Conservation (phyloP, 257 asterid species). For the Solanum appendiculatum region DNA sequence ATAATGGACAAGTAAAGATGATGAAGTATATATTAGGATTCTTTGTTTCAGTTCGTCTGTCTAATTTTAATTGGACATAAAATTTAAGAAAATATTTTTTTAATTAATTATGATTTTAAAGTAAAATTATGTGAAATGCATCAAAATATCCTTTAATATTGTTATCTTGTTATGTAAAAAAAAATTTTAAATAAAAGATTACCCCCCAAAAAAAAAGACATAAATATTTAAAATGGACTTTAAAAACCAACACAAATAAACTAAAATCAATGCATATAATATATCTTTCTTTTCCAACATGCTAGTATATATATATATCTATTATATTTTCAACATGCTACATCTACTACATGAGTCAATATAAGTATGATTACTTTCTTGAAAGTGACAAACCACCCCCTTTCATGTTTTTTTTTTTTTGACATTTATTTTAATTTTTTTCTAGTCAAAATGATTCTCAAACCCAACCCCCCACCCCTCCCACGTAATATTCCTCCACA, state of each 20-base stretch:
- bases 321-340: not conserved
- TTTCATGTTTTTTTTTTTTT: not conserved
- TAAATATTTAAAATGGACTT: too few relatives aligned
- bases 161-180: too few relatives aligned
- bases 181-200: too few relatives aligned
- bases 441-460: not conserved
- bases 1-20: not conserved
- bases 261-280: too few relatives aligned
- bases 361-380: not conserved
- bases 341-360: not conserved
- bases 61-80: not conserved
- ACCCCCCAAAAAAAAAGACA: too few relatives aligned
- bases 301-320: not conserved
- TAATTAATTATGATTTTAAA: too few relatives aligned
- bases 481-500: not conserved
- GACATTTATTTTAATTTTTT: not conserved
- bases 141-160: too few relatives aligned
- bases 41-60: not conserved
- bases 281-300: too few relatives aligned
- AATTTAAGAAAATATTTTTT: too few relatives aligned
- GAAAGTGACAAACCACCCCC: not conserved
- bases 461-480: not conserved
- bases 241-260: too few relatives aligned
- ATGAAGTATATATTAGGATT: too few relatives aligned
- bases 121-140: not conserved